Evolutionary conservation across 768 basidiomycete genomes (phyloP), one percentile per base, ranked within the genome.

Genomic region (Agrocybe praecox): DNA sequence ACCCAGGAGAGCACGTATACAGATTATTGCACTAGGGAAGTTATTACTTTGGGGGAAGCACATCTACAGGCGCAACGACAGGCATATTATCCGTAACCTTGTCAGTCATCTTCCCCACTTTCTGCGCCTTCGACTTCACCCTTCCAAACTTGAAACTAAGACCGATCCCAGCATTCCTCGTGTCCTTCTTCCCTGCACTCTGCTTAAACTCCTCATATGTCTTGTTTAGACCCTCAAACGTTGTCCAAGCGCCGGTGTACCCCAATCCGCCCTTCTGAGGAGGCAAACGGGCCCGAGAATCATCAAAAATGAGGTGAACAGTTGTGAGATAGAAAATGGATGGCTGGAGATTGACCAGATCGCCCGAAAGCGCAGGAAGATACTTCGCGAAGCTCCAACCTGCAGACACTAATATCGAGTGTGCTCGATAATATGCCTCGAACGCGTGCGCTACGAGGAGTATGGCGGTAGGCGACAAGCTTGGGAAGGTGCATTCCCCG

Each of bases 231-330:
- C 80, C 87, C 61, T 86, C 76, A 12, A 83, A 53, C 10, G 84
- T 85, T 3, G 80, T 86, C 75, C 83, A 88, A 1, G 74, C 69
- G 4, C 86, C 84, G 29, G 68, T 64, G 63, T 87, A 89, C 23
- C 86, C 86, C n/a, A 89, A 73, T 1, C 87, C 87, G 4, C 87
- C 87, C 55, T 85, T 72, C 46, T 71, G 67, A 0, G 85, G 80
- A 4, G 80, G 61, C 40, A 83, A 66, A 2, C 86, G 75, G 22
- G 87, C 86, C 40, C 84, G 79, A n/a, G 84, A 83, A 64, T 88
- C 86, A 46, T 88, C 85, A 52, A 86, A 85, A 24, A 88, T 75
- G 46, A 87, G 65, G 60, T 88, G 86, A 0, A 84, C 72, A 19
- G 72, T 74, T 2, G 76, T 77, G 17, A 88, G 72, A 6, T 77